These are phyloP conservation scores for Botryobasidium botryosum DNA, from an alignment of 768 basidiomycete species.

Conservation along the genomic window DNA sequence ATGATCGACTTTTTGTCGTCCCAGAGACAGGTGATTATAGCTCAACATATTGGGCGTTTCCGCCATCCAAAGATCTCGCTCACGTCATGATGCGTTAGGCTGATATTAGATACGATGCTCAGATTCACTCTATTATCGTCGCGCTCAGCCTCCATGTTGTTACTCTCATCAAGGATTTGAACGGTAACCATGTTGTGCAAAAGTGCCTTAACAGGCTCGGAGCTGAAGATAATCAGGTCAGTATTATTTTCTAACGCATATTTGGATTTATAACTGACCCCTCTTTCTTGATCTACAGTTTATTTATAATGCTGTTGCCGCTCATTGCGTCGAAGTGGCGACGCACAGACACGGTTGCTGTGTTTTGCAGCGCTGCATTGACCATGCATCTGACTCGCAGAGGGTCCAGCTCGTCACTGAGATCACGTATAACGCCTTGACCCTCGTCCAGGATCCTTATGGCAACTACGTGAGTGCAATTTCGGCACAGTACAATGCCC, in stretches of 20 bases:
- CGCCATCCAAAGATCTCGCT: too few relatives aligned
- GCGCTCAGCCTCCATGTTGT: constrained; percentile 96
- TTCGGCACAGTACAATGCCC: background rate
- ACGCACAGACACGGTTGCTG: constrained; percentile 97
- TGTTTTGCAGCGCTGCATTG: constrained; percentile 93
- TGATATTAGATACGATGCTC: constrained; percentile 66
- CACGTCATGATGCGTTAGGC: constrained; percentile 40
- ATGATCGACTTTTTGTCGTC: constrained; percentile 99
- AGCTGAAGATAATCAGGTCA: constrained; percentile 94
- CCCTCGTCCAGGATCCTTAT: constrained; percentile 93
- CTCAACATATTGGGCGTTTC: too few relatives aligned
- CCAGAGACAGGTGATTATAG: constrained; percentile 78
- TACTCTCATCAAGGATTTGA: constrained; percentile 95
- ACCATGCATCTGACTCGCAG: constrained; percentile 92
- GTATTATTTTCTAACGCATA: constrained; percentile 3
- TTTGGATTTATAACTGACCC: background rate
- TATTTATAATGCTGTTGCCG: constrained; percentile 98
- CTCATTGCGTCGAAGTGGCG: constrained; percentile 97
- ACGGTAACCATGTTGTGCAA: constrained; percentile 96
- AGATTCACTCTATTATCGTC: constrained; percentile 94
- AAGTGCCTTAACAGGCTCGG: constrained; percentile 97
- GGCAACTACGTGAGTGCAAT: constrained; percentile 63
- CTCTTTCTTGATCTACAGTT: constrained; percentile 34
- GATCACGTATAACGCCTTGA: constrained; percentile 96
- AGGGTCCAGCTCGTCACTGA: constrained; percentile 93